phyloP scores from a whole-genome alignment of 2,329 filamentous ascomycete species.

The Trichoderma sp. region DNA sequence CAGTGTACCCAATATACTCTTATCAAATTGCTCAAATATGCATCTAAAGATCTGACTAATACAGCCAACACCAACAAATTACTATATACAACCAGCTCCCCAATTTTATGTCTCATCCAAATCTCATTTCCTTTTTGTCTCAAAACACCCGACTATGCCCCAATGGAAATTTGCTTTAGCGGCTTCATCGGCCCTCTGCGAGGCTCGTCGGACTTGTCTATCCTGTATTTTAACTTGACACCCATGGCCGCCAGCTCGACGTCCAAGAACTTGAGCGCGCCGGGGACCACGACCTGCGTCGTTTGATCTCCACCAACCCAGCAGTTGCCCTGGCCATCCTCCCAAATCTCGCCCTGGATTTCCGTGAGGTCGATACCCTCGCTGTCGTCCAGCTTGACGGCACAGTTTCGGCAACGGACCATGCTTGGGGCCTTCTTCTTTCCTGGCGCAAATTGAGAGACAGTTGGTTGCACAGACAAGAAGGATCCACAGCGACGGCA shows the following conservation, averaged over 20 bases:
- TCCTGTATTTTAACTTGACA: constrained; percentile 83
- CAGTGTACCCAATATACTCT: not conserved
- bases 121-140: not conserved
- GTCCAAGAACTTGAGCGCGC: constrained; percentile 89
- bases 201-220: constrained; percentile 67
- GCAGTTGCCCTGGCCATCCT: constrained; percentile 81
- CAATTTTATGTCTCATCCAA: constrained; percentile 12
- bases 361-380: constrained; percentile 60
- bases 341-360: constrained; percentile 79
- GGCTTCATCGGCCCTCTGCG: constrained; percentile 56
- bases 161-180: constrained; percentile 34
- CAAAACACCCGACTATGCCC: constrained; percentile 8
- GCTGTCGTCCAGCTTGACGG: constrained; percentile 61
- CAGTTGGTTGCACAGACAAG: constrained; percentile 80
- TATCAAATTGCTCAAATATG: constrained; percentile 23
- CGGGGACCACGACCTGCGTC: constrained; percentile 88
- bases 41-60: constrained; percentile 8
- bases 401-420: constrained; percentile 80
- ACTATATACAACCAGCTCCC: constrained; percentile 16
- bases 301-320: constrained; percentile 91
- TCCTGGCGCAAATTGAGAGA: constrained; percentile 62
- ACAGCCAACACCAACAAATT: constrained; percentile 4
- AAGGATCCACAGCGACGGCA: constrained; percentile 91
- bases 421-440: constrained; percentile 69
- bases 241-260: constrained; percentile 97